These are phyloP conservation scores for Clonostachys chloroleuca DNA, from an alignment of 2,329 filamentous ascomycete species.

Conservation along the genomic window DNA sequence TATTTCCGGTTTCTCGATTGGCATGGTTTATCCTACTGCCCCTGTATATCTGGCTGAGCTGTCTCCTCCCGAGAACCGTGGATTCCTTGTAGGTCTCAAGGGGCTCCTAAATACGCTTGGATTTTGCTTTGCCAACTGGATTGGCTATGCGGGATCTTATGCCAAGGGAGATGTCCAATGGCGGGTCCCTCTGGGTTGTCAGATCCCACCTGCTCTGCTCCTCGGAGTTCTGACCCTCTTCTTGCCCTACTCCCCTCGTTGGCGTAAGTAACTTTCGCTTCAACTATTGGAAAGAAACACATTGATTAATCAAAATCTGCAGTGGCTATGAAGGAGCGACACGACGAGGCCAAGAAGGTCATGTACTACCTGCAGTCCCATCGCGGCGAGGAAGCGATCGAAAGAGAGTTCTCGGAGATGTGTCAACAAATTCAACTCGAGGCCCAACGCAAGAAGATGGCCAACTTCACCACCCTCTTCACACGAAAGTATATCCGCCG, in stretches of 20 bases:
- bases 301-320: background rate
- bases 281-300: background rate
- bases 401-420: conserved; percentile 11
- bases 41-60: conserved; percentile 19
- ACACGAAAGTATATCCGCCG: conserved; percentile 13
- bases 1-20: conserved; percentile 14
- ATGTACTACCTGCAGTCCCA: conserved; percentile 14
- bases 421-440: conserved; percentile 14
- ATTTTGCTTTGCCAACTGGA: conserved; percentile 30
- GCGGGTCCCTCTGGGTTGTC: conserved; percentile 23
- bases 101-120: conserved; percentile 27
- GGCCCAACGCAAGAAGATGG: conserved; percentile 4
- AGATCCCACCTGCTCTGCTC: conserved; percentile 15
- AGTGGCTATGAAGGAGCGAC: conserved; percentile 8
- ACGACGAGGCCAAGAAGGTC: conserved; percentile 14
- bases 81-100: conserved; percentile 18
- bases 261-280: conserved; percentile 4
- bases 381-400: conserved; percentile 11
- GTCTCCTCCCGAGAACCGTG: conserved; percentile 14
- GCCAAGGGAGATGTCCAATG: conserved; percentile 20
- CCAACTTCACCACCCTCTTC: conserved; percentile 9
- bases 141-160: conserved; percentile 28
- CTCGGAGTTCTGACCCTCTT: conserved; percentile 10
- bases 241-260: conserved; percentile 18
- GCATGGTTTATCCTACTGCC: conserved; percentile 11